Conservation (phyloP, 352 stramenopile genomes). For the Pythium aquatile region DNA sequence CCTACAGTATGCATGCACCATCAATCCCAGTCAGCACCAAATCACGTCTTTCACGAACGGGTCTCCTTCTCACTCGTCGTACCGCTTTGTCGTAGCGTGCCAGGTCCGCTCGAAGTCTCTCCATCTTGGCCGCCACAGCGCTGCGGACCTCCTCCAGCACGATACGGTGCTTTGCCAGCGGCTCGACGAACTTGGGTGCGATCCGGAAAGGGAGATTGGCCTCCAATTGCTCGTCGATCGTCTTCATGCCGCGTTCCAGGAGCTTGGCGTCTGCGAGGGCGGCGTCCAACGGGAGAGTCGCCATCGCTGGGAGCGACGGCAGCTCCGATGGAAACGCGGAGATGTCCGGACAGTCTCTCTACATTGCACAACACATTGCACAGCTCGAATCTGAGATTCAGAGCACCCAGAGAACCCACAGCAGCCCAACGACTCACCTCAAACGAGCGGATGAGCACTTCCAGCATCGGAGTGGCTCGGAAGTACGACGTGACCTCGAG, state of each 20-base stretch:
- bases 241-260: not conserved
- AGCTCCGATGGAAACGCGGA: not conserved
- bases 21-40: not conserved
- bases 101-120: not conserved
- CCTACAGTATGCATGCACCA: no score
- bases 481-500: not conserved
- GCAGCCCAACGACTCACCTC: not conserved
- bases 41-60: not conserved
- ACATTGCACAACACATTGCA: not conserved
- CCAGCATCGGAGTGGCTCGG: not conserved
- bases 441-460: not conserved
- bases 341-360: not conserved
- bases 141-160: not conserved
- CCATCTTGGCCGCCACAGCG: not conserved
- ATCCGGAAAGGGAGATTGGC: not conserved
- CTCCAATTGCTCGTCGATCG: not conserved
- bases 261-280: not conserved
- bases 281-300: not conserved
- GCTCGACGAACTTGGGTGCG: not conserved
- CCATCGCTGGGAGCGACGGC: not conserved
- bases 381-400: not conserved
- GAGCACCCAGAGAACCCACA: not conserved
- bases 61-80: not conserved
- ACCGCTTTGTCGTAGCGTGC: not conserved
- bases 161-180: not conserved